These are phyloP conservation scores for Meripilus lineatus DNA, from an alignment of 1,284 basidiomycete genomes.

Conservation along the genomic window DNA sequence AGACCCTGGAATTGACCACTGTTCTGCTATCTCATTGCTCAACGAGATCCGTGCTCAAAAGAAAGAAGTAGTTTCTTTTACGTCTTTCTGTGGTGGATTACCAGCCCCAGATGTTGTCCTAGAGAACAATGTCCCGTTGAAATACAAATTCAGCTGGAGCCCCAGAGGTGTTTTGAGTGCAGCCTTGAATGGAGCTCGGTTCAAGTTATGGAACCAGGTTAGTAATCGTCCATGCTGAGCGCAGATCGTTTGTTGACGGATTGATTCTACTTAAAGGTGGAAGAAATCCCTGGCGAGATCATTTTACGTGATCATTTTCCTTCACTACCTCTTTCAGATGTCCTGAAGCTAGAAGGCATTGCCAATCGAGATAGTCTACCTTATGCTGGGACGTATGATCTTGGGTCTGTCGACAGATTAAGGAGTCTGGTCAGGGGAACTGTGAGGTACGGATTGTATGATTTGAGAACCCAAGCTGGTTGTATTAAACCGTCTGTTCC, in stretches of 20 bases:
- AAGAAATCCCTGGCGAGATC: slow-evolving; percentile 47
- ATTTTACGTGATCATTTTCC: slow-evolving; percentile 61
- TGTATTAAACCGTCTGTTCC: neutral
- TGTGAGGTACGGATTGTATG: slow-evolving; percentile 48
- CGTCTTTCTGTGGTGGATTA: slow-evolving; percentile 92
- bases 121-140: slow-evolving; percentile 67
- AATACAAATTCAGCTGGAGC: slow-evolving; percentile 96
- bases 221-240: slow-evolving; percentile 12
- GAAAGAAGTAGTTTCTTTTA: slow-evolving; percentile 73
- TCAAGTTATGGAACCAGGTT: slow-evolving; percentile 59
- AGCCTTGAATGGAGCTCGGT: slow-evolving; percentile 74
- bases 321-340: slow-evolving; percentile 60
- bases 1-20: slow-evolving; percentile 96
- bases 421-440: slow-evolving; percentile 83
- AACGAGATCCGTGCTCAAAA: slow-evolving; percentile 51
- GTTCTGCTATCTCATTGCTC: slow-evolving; percentile 81
- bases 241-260: slow-evolving; percentile 3
- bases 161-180: slow-evolving; percentile 86
- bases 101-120: slow-evolving; percentile 62
- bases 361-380: slow-evolving; percentile 85
- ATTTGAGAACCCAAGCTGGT: neutral
- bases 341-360: slow-evolving; percentile 79
- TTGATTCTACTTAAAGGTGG: slow-evolving; percentile 34
- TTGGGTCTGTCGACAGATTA: slow-evolving; percentile 46
- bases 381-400: slow-evolving; percentile 72